A percentile compares a stretch with the other conserved stretches of the same genome.
These are phyloP conservation scores for Cadophora malorum DNA, from an alignment of 2,329 filamentous ascomycete genomes.

Conservation along the genomic window DNA sequence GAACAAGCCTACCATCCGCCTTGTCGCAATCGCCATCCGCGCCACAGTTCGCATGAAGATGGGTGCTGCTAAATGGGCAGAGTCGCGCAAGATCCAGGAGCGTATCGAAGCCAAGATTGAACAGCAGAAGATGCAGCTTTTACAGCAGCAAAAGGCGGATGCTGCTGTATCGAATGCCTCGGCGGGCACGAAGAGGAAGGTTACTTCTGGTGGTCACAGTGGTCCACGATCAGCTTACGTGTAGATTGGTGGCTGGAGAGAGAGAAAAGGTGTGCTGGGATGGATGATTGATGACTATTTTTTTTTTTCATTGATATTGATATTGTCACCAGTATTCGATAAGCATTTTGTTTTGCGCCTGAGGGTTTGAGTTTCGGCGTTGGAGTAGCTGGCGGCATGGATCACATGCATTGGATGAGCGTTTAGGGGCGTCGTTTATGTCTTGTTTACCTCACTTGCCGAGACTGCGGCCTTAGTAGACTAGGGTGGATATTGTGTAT, in stretches of 20 bases:
- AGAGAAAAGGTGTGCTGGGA: neutral
- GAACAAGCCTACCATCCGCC: constrained; percentile 48
- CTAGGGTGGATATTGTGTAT: constrained; percentile 8
- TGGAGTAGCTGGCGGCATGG: constrained; percentile 5
- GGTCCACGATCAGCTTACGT: neutral
- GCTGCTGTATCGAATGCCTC: constrained; percentile 16
- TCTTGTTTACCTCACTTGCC: neutral
- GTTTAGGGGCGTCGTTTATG: constrained; percentile 4
- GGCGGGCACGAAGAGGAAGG: neutral
- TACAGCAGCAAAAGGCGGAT: constrained; percentile 12
- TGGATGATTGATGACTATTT: neutral
- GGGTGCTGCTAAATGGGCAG: constrained; percentile 56
- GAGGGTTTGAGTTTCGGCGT: neutral
- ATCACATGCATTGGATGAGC: constrained; percentile 16
- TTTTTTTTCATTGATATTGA: neutral
- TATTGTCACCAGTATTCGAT: neutral
- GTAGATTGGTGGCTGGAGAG: neutral
- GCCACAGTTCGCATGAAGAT: constrained; percentile 58
- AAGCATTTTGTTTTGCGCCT: neutral
- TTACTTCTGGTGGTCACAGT: neutral
- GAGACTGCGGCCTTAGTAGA: too few relatives aligned
- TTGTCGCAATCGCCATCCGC: constrained; percentile 55
- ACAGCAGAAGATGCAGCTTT: constrained; percentile 36
- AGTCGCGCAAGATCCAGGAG: constrained; percentile 53
- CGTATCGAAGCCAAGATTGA: constrained; percentile 40